phyloP scores from a whole-genome alignment of 345 rosid species.

The Sisymbrium altissimum region DNA sequence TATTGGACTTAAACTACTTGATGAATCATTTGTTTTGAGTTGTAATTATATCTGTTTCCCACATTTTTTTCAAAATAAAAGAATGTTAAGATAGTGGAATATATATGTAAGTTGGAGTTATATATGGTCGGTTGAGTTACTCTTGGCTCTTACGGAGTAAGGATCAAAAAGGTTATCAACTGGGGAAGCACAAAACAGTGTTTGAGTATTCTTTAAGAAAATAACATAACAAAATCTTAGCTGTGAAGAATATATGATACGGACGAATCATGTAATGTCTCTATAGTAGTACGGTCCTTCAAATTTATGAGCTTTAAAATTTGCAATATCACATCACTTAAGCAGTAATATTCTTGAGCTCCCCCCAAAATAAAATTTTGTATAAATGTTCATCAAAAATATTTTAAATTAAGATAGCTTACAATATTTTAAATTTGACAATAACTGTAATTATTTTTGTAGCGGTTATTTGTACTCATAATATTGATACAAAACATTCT shows the following conservation, averaged over 20 bases:
- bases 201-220: neutral
- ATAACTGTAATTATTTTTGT: neutral
- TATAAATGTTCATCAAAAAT: neutral
- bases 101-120: neutral
- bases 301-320: neutral
- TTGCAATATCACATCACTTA: neutral
- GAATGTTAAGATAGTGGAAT: neutral
- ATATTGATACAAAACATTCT: neutral
- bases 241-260: conserved; percentile 6
- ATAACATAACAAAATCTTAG: neutral
- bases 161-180: neutral
- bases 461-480: neutral
- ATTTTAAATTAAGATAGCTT: neutral
- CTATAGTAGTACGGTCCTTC: conserved; percentile 10
- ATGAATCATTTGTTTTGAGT: too few species aligned
- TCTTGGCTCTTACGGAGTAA: neutral
- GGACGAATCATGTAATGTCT: conserved; percentile 9
- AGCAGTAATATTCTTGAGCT: neutral
- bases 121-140: neutral
- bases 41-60: too few species aligned
- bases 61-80: neutral
- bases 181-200: neutral
- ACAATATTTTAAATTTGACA: neutral
- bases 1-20: too few species aligned
- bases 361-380: neutral